phyloP scores from a whole-genome alignment of 192 early-diverging fungal genomes.

The Linnemannia zychae region DNA sequence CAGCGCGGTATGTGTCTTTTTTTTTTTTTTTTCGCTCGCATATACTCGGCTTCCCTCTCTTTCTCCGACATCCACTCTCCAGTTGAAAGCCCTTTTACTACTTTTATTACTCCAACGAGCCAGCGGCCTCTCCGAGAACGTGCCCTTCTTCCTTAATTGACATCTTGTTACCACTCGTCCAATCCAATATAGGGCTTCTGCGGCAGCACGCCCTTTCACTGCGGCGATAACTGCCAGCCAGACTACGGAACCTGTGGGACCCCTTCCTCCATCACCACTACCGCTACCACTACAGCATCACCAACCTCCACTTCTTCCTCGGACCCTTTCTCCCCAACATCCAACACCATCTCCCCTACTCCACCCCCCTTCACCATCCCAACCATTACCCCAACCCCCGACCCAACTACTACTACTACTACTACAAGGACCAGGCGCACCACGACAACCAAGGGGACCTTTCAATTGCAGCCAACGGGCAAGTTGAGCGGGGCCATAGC shows the following conservation, averaged over 20 bases:
- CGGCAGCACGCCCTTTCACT: slow-evolving; percentile 11
- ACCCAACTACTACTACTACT: not conserved
- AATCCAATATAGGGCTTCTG: slow-evolving; percentile 31
- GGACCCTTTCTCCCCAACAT: not conserved
- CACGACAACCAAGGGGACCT: slow-evolving; percentile 31
- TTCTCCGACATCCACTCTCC: not conserved
- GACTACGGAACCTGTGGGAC: slow-evolving; percentile 16
- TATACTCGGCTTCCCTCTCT: not conserved
- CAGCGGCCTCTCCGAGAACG: not conserved
- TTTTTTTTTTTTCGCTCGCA: no score
- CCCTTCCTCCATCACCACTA: not conserved
- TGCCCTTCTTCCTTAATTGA: no score
- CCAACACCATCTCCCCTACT: not conserved
- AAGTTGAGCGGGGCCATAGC: slow-evolving; percentile 29
- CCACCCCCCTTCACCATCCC: not conserved
- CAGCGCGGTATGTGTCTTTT: slow-evolving; percentile 14
- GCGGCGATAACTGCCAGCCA: slow-evolving; percentile 28
- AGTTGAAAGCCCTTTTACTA: no score
- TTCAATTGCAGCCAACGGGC: slow-evolving; percentile 44
- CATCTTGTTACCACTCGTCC: not conserved
- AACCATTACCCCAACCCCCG: slow-evolving; percentile 11
- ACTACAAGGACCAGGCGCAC: not conserved
- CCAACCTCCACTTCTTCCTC: not conserved
- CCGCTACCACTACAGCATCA: not conserved
- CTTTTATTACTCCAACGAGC: no score